Evolutionary conservation across 164 flowering plant genomes (phyloP).

Genomic region (Vitis riparia): DNA sequence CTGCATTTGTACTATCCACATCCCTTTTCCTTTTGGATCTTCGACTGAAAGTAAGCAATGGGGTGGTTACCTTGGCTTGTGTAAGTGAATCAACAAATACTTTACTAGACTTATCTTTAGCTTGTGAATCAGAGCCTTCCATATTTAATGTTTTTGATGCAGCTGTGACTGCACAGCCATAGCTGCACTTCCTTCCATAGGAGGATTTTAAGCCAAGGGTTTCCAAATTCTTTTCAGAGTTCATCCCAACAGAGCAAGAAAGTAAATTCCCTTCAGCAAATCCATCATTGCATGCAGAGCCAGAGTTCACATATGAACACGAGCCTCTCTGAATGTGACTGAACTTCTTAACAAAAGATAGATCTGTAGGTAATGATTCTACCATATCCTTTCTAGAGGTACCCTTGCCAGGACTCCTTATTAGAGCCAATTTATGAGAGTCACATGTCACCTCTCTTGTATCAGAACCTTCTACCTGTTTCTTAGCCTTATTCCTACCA

Average conservation of each 20-base stretch:
- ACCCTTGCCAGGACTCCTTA: slow-evolving; percentile 4
- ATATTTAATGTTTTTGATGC: background rate
- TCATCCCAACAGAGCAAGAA: slow-evolving; percentile 5
- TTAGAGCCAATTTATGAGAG: slow-evolving; percentile 10
- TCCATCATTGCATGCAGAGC: slow-evolving; percentile 2
- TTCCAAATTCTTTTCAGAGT: slow-evolving; percentile 2
- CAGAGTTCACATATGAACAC: slow-evolving; percentile 2
- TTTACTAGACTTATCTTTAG: slow-evolving; percentile 9
- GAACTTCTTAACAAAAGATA: slow-evolving; percentile 9
- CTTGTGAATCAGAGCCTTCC: slow-evolving; percentile 14
- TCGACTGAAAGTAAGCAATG: slow-evolving; percentile 30
- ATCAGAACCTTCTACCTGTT: slow-evolving; percentile 11
- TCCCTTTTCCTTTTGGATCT: slow-evolving; percentile 22
- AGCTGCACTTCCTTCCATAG: slow-evolving; percentile 11
- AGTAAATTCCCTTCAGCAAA: slow-evolving; percentile 11
- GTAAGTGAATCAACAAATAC: background rate
- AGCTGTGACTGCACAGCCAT: slow-evolving; percentile 9
- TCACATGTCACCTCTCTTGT: background rate
- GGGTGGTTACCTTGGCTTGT: slow-evolving; percentile 16
- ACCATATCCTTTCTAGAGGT: slow-evolving; percentile 6
- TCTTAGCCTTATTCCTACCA: slow-evolving; percentile 6
- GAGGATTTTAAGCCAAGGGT: background rate
- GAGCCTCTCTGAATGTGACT: slow-evolving; percentile 5
- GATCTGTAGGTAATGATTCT: slow-evolving; percentile 1
- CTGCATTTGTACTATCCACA: slow-evolving; percentile 3